Evolutionary conservation across 1,284 basidiomycete genomes (phyloP).

Genomic region (Ceratobasidium sp.): DNA sequence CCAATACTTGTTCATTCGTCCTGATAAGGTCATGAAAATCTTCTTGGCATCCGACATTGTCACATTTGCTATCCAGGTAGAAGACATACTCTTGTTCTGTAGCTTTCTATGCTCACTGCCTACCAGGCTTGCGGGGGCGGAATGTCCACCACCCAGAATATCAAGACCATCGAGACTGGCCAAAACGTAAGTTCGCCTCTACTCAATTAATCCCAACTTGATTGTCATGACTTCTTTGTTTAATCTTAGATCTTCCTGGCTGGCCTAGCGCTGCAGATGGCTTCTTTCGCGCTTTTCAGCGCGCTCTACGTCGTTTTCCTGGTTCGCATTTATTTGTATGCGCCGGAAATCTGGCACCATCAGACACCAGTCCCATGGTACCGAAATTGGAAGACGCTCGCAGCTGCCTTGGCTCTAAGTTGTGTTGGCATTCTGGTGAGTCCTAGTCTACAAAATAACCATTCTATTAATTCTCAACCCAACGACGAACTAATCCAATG

Average conservation of each 20-base stretch:
- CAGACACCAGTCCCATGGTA: conserved; percentile 61
- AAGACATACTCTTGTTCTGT: background rate
- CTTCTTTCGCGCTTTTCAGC: conserved; percentile 74
- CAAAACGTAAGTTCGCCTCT: conserved; percentile 46
- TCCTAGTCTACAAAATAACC: conserved; percentile 27
- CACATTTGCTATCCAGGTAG: conserved; percentile 74
- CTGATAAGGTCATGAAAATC: conserved; percentile 66
- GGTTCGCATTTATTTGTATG: conserved; percentile 64
- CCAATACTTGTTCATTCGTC: conserved; percentile 68
- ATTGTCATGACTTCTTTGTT: background rate
- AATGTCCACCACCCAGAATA: conserved; percentile 55
- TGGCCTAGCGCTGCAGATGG: conserved; percentile 73
- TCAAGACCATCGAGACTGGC: conserved; percentile 53
- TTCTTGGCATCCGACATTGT: conserved; percentile 73
- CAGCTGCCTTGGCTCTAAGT: conserved; percentile 68
- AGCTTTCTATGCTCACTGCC: background rate
- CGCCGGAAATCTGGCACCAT: conserved; percentile 64
- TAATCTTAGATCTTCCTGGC: conserved; percentile 69
- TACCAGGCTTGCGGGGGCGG: conserved; percentile 59
- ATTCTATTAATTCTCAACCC: background rate
- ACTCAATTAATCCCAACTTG: background rate
- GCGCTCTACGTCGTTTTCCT: conserved; percentile 71
- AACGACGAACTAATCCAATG: background rate
- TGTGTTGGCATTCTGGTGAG: conserved; percentile 74
- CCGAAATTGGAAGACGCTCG: conserved; percentile 72